These are phyloP conservation scores for Alternaria sp. DNA, from an alignment of 2,329 filamentous ascomycete genomes.

Conservation along the genomic window DNA sequence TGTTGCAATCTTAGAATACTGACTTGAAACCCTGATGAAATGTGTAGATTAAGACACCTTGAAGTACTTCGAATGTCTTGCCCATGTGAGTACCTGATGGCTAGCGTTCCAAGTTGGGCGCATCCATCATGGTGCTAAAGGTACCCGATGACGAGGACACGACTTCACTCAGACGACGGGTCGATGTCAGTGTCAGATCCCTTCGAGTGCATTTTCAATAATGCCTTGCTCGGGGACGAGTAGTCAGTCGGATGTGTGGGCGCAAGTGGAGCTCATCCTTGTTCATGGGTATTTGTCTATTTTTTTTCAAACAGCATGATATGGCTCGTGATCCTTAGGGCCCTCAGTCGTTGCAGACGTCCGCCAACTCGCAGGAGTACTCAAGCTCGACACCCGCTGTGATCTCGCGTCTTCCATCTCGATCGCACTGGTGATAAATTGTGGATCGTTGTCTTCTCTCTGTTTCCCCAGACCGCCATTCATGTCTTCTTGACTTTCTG, in stretches of 20 bases:
- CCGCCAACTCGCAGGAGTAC: constrained; percentile 22
- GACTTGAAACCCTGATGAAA: not conserved
- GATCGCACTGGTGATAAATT: constrained; percentile 39
- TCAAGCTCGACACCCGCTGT: constrained; percentile 16
- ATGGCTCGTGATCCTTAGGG: constrained; percentile 21
- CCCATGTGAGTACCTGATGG: constrained; percentile 34
- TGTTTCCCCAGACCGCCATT: constrained; percentile 27
- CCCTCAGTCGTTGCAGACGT: constrained; percentile 17
- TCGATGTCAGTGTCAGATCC: not conserved
- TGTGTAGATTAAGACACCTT: not conserved
- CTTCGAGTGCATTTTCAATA: not conserved
- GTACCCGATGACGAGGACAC: constrained; percentile 6
- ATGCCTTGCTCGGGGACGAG: not conserved
- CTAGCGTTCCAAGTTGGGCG: constrained; percentile 10
- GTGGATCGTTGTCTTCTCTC: constrained; percentile 22
- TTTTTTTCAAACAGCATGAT: constrained; percentile 15
- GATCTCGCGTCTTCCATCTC: constrained; percentile 31
- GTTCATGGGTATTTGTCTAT: constrained; percentile 8
- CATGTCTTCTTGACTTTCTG: constrained; percentile 36
- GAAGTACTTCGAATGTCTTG: not conserved
- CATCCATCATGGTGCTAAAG: constrained; percentile 35
- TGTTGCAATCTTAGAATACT: not conserved
- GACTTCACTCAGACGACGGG: not conserved
- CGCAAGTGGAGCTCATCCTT: constrained; percentile 8
- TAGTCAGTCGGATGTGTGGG: not conserved